phyloP scores from a whole-genome alignment of 805 yeast genomes.

The Yamadazyma kitorensis region DNA sequence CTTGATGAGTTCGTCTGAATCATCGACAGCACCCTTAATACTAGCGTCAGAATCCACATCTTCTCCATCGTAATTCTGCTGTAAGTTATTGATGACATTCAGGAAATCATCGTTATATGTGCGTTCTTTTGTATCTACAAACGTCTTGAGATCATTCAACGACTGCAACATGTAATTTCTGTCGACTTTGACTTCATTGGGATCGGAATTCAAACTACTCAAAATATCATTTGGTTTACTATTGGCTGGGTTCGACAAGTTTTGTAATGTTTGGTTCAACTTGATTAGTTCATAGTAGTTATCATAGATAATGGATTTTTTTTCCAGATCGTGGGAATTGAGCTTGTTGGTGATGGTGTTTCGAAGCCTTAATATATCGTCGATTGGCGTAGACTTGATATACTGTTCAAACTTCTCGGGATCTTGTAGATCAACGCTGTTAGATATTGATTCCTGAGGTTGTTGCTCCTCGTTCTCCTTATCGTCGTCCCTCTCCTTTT shows the following conservation, averaged over 20 bases:
- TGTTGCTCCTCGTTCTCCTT: neutral
- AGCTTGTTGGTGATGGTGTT: conserved; percentile 42
- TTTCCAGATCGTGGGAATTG: conserved; percentile 55
- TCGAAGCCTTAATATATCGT: conserved; percentile 29
- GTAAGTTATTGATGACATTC: conserved; percentile 14
- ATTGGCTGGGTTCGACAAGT: conserved; percentile 15
- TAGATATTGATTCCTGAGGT: neutral
- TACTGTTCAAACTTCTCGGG: conserved; percentile 19
- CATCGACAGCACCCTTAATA: conserved; percentile 12
- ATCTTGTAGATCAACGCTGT: conserved; percentile 13
- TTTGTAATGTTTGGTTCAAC: conserved; percentile 52
- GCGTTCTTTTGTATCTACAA: conserved; percentile 17
- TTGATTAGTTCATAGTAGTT: conserved; percentile 73
- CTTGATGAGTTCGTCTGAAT: conserved; percentile 1
- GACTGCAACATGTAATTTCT: conserved; percentile 18
- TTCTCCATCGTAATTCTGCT: conserved; percentile 7
- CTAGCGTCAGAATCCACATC: conserved; percentile 18
- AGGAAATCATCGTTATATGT: conserved; percentile 22
- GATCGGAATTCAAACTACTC: conserved; percentile 6
- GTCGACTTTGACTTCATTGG: conserved; percentile 9
- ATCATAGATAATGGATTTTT: conserved; percentile 70
- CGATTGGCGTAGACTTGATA: conserved; percentile 21
- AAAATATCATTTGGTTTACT: conserved; percentile 6
- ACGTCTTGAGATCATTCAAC: conserved; percentile 22
- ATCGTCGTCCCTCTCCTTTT: conserved; percentile 5